Conservation (phyloP, 768 basidiomycete genomes). For the Hericium rajendrae region DNA sequence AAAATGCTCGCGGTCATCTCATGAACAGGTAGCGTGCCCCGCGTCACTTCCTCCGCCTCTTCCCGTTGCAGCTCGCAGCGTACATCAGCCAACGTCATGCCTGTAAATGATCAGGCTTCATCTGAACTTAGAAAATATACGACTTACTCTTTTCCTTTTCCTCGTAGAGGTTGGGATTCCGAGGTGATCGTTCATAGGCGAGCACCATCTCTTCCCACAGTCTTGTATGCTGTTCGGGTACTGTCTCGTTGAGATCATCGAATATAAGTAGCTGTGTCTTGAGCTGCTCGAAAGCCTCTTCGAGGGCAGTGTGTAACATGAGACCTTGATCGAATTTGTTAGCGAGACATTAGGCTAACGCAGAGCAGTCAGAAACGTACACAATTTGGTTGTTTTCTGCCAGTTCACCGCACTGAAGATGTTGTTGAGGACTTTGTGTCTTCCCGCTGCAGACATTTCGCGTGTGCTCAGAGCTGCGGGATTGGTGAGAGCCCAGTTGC, state of each 20-base stretch:
- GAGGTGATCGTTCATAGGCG: background rate
- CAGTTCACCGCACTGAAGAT: too few species aligned
- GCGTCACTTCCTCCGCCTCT: background rate
- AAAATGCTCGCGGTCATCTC: background rate
- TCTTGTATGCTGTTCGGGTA: background rate
- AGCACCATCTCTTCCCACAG: background rate
- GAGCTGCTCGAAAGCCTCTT: background rate
- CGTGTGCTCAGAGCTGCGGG: background rate
- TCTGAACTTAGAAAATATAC: background rate
- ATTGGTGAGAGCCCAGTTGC: conserved; percentile 11
- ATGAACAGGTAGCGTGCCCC: background rate
- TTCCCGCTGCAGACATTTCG: conserved; percentile 9
- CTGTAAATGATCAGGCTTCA: background rate
- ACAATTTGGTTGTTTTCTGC: conserved; percentile 3
- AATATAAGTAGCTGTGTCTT: background rate
- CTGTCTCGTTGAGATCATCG: background rate
- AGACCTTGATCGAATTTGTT: background rate
- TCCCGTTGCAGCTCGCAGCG: background rate
- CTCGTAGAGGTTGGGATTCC: background rate
- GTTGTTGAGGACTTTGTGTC: conserved; percentile 9
- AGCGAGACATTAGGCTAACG: background rate
- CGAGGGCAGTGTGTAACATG: background rate
- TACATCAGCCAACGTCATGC: background rate
- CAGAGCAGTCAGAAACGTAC: background rate
- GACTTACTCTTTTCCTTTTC: background rate